These are phyloP conservation scores for Stagonosporopsis tanaceti DNA, from an alignment of 2,329 filamentous ascomycete genomes.

Conservation along the genomic window DNA sequence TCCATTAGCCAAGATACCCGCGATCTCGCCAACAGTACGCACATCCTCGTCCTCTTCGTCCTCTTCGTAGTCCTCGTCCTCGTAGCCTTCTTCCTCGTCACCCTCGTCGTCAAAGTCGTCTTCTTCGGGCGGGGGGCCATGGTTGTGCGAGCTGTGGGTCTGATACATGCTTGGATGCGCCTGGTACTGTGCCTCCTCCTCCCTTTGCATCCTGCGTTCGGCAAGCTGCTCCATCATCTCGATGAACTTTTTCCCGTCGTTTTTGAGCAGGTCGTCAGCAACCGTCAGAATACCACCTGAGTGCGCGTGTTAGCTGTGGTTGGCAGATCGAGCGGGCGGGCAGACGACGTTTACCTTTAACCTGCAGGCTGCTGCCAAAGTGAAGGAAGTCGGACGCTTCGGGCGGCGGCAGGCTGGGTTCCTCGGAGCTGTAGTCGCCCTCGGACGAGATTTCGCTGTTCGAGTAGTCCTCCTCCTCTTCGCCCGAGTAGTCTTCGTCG, in stretches of 20 bases:
- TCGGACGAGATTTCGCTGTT: conserved; percentile 70
- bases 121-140: conserved; percentile 70
- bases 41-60: conserved; percentile 48
- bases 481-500: conserved; percentile 61
- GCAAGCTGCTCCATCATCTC: conserved; percentile 99
- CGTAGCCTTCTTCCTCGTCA: conserved; percentile 66
- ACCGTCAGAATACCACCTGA: conserved; percentile 97
- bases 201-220: conserved; percentile 94
- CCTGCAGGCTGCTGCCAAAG: conserved; percentile 96
- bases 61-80: conserved; percentile 65
- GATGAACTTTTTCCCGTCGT: conserved; percentile 99
- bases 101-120: conserved; percentile 80
- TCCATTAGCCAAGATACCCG: conserved; percentile 34
- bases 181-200: conserved; percentile 81
- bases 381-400: conserved; percentile 89
- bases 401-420: conserved; percentile 70
- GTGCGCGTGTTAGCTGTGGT: not conserved
- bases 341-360: conserved; percentile 71
- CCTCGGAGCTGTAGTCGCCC: conserved; percentile 71
- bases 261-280: conserved; percentile 96
- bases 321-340: not conserved
- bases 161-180: conserved; percentile 64
- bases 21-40: conserved; percentile 29
- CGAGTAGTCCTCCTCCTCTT: conserved; percentile 63
- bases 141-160: conserved; percentile 67